These are phyloP conservation scores for Aureobasidium leucospermi DNA, from an alignment of 2,329 filamentous ascomycete genomes.

Conservation along the genomic window DNA sequence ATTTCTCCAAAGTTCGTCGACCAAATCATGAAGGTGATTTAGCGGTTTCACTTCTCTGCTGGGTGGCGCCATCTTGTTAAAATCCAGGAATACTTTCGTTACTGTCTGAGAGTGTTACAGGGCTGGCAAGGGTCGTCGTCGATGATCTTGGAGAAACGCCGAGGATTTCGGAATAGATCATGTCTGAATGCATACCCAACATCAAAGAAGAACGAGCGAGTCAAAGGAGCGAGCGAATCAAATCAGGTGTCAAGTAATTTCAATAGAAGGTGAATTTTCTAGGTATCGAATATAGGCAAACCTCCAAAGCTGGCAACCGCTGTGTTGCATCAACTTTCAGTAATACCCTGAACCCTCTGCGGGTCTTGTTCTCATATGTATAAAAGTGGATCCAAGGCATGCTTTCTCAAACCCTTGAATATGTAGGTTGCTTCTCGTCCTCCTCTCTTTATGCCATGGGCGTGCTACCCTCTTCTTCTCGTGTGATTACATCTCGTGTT, in stretches of 20 bases:
- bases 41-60: no score
- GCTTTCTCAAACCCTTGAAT: not conserved
- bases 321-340: not conserved
- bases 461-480: not conserved
- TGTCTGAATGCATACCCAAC: no score
- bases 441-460: not conserved
- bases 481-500: slow-evolving; percentile 2
- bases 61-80: no score
- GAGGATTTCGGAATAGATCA: no score
- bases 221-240: no score
- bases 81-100: no score
- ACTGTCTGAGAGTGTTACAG: no score
- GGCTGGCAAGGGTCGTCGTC: no score
- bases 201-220: no score
- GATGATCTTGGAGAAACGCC: no score
- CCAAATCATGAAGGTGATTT: no score
- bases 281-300: not conserved
- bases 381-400: not conserved
- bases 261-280: not conserved
- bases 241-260: not conserved
- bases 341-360: not conserved
- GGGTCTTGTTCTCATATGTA: not conserved
- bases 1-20: no score
- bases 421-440: not conserved
- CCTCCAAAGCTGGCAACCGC: not conserved